A percentile compares a stretch with the other conserved stretches of the same genome.
Evolutionary conservation across 208 protist species (phyloP).

Genomic region (Vickermania ingenoplastis): DNA sequence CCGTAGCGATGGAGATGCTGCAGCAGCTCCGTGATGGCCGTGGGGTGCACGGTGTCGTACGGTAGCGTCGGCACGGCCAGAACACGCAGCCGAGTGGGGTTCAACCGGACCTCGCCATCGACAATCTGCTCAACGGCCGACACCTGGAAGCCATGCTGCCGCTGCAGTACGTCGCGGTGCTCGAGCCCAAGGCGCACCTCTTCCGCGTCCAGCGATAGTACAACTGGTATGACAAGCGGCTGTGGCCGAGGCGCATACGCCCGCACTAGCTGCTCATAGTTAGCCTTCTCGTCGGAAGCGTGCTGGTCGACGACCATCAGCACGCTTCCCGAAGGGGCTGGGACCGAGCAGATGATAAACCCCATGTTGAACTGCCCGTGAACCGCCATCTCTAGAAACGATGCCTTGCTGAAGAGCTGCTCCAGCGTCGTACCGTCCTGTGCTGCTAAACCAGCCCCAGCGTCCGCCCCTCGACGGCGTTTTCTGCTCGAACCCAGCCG

Average conservation of each 20-base stretch:
- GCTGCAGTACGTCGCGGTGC: constrained; percentile 40
- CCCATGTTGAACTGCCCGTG: constrained; percentile 93
- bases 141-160: constrained; percentile 84
- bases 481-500: neutral
- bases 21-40: constrained; percentile 85
- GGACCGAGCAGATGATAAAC: constrained; percentile 71
- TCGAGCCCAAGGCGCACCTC: constrained; percentile 77
- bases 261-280: constrained; percentile 84
- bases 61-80: constrained; percentile 67
- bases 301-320: constrained; percentile 94
- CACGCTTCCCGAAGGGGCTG: constrained; percentile 47
- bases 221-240: constrained; percentile 62
- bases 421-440: neutral
- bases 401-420: constrained; percentile 48
- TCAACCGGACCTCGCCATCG: constrained; percentile 1
- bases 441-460: neutral
- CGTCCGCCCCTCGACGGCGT: constrained; percentile 3
- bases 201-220: constrained; percentile 55
- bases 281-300: constrained; percentile 92
- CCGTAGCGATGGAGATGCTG: constrained; percentile 66
- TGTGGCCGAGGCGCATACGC: constrained; percentile 67
- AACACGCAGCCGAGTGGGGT: constrained; percentile 65
- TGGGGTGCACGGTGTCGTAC: constrained; percentile 73
- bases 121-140: neutral
- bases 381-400: constrained; percentile 84